phyloP scores from a whole-genome alignment of 306 rosid genomes.

The Gastrolobium bilobum region DNA sequence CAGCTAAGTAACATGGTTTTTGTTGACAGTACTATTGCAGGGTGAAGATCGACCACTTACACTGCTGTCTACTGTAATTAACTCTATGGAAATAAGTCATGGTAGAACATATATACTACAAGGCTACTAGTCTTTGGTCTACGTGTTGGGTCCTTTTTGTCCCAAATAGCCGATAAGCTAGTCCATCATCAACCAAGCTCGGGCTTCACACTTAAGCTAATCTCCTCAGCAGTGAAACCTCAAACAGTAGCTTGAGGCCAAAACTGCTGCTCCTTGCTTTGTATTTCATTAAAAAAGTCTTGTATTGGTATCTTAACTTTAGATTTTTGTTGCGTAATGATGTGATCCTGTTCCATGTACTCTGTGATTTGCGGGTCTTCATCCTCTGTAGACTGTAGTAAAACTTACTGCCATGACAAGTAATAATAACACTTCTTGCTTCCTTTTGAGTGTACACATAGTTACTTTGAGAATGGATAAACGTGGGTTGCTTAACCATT shows the following conservation, averaged over 20 bases:
- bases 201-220: background rate
- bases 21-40: constrained; percentile 18
- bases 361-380: background rate
- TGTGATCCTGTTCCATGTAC: background rate
- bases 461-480: background rate
- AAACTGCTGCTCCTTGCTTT: background rate
- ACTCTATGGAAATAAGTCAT: background rate
- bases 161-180: constrained; percentile 22
- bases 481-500: too few relatives aligned
- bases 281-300: background rate
- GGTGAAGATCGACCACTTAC: constrained; percentile 21
- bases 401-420: background rate
- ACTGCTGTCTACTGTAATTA: constrained; percentile 15
- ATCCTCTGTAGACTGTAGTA: background rate
- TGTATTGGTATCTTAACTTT: background rate
- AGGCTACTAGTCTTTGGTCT: constrained; percentile 17
- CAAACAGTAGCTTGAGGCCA: background rate
- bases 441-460: background rate
- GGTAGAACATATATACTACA: background rate
- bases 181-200: background rate
- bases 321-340: background rate
- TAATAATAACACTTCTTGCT: background rate
- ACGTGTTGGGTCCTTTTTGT: constrained; percentile 44
- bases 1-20: background rate
- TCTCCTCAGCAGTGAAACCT: background rate